These are phyloP conservation scores for Paracoccidioides brasiliensis DNA, from an alignment of 2,329 filamentous ascomycete species.

Conservation along the genomic window DNA sequence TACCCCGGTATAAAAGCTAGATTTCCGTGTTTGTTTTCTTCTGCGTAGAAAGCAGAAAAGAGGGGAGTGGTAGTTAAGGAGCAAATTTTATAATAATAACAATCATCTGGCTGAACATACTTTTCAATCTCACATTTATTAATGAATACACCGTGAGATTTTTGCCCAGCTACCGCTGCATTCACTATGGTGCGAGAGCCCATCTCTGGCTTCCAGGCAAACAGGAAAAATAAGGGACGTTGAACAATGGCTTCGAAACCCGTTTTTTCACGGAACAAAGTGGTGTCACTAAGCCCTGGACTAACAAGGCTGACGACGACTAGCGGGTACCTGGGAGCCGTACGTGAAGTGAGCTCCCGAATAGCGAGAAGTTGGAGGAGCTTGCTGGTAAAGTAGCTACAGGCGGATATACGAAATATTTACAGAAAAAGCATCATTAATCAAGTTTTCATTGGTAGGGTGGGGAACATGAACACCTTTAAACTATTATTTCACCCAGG, in stretches of 20 bases:
- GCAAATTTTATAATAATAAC: neutral
- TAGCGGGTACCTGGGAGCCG: constrained; percentile 3
- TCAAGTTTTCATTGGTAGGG: neutral
- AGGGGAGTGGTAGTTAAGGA: too few species aligned
- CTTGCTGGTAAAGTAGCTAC: constrained; percentile 7
- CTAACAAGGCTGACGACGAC: constrained; percentile 14
- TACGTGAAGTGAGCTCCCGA: constrained; percentile 1
- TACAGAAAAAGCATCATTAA: neutral
- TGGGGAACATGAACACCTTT: neutral
- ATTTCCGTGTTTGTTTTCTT: neutral
- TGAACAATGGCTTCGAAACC: constrained; percentile 1
- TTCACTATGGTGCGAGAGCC: constrained; percentile 14
- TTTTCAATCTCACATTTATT: constrained; percentile 7
- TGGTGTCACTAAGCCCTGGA: constrained; percentile 15
- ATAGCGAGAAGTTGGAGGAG: constrained; percentile 7
- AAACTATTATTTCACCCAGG: neutral
- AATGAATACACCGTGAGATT: constrained; percentile 8
- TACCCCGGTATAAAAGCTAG: neutral
- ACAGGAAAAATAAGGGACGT: neutral
- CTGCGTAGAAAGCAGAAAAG: neutral
- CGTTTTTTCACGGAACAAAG: constrained; percentile 6
- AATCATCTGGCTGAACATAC: constrained; percentile 2
- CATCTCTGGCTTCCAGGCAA: constrained; percentile 12
- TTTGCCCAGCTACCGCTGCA: constrained; percentile 7
- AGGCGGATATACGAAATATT: neutral